Percentiles rank a stretch among this genome's conserved stretches.
phyloP scores from a whole-genome alignment of 2,329 filamentous ascomycete genomes.

The Coniosporium tulheliwenetii region DNA sequence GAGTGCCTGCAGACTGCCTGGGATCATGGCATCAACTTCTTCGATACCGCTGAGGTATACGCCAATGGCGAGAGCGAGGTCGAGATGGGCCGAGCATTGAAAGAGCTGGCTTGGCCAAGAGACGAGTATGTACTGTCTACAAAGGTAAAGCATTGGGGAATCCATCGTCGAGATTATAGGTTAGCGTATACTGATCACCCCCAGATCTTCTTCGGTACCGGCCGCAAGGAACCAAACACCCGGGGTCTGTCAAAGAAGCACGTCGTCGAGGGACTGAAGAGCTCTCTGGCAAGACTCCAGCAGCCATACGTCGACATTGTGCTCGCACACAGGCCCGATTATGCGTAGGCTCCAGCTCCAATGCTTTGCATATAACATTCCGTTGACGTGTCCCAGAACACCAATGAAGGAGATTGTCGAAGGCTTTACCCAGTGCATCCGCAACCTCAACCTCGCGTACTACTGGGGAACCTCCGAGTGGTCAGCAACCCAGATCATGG shows the following conservation, averaged over 20 bases:
- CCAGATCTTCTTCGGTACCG: slow-evolving; percentile 38
- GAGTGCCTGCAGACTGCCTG: slow-evolving; percentile 34
- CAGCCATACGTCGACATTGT: slow-evolving; percentile 52
- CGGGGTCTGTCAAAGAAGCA: slow-evolving; percentile 33
- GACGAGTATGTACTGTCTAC: slow-evolving; percentile 26
- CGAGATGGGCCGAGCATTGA: slow-evolving; percentile 37
- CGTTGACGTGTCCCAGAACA: slow-evolving; percentile 20
- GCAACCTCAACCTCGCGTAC: slow-evolving; percentile 43
- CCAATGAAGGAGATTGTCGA: slow-evolving; percentile 49
- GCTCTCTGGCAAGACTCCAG: slow-evolving; percentile 41
- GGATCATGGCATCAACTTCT: slow-evolving; percentile 34
- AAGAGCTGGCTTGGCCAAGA: slow-evolving; percentile 31
- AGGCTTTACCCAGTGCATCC: slow-evolving; percentile 33
- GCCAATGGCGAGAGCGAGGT: slow-evolving; percentile 45
- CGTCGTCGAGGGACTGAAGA: slow-evolving; percentile 42
- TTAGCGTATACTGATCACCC: slow-evolving; percentile 1
- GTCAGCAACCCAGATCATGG: slow-evolving; percentile 41
- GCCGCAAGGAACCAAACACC: slow-evolving; percentile 42
- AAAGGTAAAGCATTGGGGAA: slow-evolving; percentile 5
- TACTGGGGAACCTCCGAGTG: slow-evolving; percentile 51
- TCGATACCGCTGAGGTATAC: slow-evolving; percentile 37
- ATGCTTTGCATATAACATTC: background rate
- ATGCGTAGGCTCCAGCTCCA: slow-evolving; percentile 12
- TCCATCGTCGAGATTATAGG: no score
- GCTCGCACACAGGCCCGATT: slow-evolving; percentile 45